Evolutionary conservation across 208 protist genomes (phyloP).

Genomic region (Acanthamoeba culbertsoni): DNA sequence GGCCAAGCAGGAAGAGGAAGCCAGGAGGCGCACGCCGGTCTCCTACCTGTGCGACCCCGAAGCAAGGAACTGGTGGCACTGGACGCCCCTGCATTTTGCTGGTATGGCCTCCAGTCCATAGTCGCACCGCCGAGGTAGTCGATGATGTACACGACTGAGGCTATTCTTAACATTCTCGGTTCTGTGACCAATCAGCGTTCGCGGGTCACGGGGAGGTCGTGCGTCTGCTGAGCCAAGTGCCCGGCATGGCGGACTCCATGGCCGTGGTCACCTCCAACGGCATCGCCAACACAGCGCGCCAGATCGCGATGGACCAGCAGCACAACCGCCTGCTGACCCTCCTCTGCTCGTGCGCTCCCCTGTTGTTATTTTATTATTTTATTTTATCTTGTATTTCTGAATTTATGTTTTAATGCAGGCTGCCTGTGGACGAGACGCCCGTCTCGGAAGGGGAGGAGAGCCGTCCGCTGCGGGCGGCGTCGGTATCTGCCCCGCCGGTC

Average conservation of each 20-base stretch:
- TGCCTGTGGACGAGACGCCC: not conserved
- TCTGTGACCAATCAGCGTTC: not conserved
- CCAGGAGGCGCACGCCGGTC: not conserved
- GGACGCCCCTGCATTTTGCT: slow-evolving; percentile 40
- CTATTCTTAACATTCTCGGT: no score
- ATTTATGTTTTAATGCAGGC: no score
- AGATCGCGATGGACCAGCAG: not conserved
- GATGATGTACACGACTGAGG: not conserved
- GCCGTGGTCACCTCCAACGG: not conserved
- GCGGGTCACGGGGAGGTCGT: slow-evolving; percentile 15
- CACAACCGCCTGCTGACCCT: not conserved
- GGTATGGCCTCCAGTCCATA: no score
- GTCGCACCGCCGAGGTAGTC: not conserved
- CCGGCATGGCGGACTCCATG: not conserved
- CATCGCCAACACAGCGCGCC: not conserved
- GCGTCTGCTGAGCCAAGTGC: not conserved
- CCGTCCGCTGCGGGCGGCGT: not conserved
- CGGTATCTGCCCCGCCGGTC: not conserved
- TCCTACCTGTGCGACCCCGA: not conserved
- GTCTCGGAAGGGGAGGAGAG: not conserved
- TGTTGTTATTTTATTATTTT: no score
- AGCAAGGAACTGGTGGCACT: slow-evolving; percentile 20
- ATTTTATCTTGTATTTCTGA: no score
- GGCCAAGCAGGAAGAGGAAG: not conserved
- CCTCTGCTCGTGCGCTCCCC: not conserved